Base-by-base conservation (phyloP, 2,329 filamentous ascomycete species). In the Neocatenulostroma microsporum region DNA sequence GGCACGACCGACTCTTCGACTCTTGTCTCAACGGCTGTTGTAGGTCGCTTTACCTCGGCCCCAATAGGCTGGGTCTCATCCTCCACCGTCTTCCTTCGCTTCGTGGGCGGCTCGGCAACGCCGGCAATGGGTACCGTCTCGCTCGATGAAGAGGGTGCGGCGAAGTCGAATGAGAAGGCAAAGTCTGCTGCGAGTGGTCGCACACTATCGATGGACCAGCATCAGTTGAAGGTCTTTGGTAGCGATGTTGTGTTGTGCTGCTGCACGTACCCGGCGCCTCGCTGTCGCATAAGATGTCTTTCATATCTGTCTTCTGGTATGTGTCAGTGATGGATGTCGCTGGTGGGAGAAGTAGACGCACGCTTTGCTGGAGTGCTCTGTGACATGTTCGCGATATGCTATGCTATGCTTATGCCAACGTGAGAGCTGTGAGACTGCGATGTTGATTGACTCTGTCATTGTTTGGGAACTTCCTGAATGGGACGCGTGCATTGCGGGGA, bases 271-370 rank as follows among this genome's bases (percentile, higher is more conserved):
- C 53, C 55, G 34, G 55, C 54, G 36, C 55, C 55, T 42, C 54
- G 44, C 39, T 56, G 55, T 13, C 55, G 49, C 33, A 50, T 48
- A 44, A 57, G 40, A 53, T 57, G 55, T 34, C 53, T 36, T 37
- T 57, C 52, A 44, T 55, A 40, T 40, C 55, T 47, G 28, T 49
- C 45, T 28, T 51, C 47, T 53, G 38, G 13, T 23, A 15, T 13
- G 30, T 5, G 40, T 46, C 35, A 46, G 45, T 21, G 25, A 10
- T 34, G 8, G 26, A 11, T 9, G 17, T 11, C 12, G 15, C n/a
- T 8, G 11, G 21, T 21, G 10, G 21, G 12, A 8, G n/a, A 24
- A 9, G 23, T n/a, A 24, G 9, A 24, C 23, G 8, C 23, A 24
- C 23, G 42, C 42, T 50, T 54, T 31, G 41, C 34, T 25, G 51